phyloP scores from a whole-genome alignment of 768 basidiomycete species.

The Rhodocollybia butyracea region DNA sequence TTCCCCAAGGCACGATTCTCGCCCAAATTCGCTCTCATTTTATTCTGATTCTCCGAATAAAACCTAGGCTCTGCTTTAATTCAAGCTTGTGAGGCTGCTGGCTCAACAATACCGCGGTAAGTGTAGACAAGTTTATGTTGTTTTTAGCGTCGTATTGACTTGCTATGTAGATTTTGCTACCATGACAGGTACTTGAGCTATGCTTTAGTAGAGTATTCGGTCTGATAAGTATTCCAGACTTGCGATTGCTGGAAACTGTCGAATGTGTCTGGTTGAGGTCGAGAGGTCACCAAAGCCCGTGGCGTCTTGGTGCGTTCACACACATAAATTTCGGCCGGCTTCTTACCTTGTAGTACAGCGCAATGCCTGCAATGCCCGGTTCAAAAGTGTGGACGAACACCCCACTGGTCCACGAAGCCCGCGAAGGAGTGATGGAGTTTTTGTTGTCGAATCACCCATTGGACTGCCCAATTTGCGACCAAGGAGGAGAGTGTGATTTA shows the following conservation, averaged over 20 bases:
- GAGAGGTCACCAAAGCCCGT: conserved; percentile 93
- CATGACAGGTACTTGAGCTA: conserved; percentile 64
- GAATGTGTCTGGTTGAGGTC: conserved; percentile 99
- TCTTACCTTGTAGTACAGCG: conserved; percentile 39
- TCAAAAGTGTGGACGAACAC: conserved; percentile 92
- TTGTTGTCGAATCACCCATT: conserved; percentile 96
- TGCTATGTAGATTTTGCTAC: conserved; percentile 65
- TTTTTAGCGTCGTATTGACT: conserved; percentile 8
- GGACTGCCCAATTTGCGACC: conserved; percentile 98
- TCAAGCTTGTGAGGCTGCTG: conserved; percentile 92
- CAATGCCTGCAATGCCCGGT: conserved; percentile 97
- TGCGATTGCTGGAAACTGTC: conserved; percentile 97
- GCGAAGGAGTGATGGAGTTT: conserved; percentile 99
- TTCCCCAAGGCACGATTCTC: conserved; percentile 80
- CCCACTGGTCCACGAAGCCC: conserved; percentile 84
- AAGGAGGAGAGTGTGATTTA: conserved; percentile 97
- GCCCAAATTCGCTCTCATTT: conserved; percentile 10
- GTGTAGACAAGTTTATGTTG: conserved; percentile 16
- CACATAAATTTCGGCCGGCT: neutral
- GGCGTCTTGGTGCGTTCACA: conserved; percentile 73
- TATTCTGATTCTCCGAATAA: neutral
- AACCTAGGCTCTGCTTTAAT: conserved; percentile 89
- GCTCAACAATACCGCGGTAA: conserved; percentile 76
- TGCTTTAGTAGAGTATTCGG: neutral
- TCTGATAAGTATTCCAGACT: conserved; percentile 51